Conservation (phyloP, 2,329 filamentous ascomycete genomes). For the Hypoxylon sp. region DNA sequence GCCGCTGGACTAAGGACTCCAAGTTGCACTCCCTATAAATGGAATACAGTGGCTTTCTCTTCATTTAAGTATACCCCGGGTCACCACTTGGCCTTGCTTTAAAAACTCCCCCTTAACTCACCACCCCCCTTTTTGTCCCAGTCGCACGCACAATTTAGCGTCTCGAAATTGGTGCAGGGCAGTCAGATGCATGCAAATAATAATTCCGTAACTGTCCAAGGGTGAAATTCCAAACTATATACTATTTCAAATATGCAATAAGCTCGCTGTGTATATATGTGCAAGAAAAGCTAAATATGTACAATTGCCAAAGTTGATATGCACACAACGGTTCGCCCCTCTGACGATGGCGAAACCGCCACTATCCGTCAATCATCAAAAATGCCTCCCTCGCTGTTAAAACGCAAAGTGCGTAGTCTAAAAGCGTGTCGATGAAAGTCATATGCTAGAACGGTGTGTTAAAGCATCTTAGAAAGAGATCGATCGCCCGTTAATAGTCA, state of each 20-base stretch:
- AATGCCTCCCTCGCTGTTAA: background rate
- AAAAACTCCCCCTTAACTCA: background rate
- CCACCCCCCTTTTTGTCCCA: background rate
- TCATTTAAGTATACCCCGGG: background rate
- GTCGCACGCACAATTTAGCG: background rate
- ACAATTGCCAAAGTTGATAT: slow-evolving; percentile 23
- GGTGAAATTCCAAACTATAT: slow-evolving; percentile 13
- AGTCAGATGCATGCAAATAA: background rate
- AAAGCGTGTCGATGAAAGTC: background rate
- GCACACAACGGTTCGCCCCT: slow-evolving; percentile 7
- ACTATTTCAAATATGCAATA: slow-evolving; percentile 11
- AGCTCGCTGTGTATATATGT: slow-evolving; percentile 8
- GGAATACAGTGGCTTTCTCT: background rate
- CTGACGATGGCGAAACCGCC: slow-evolving; percentile 4
- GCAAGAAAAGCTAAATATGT: slow-evolving; percentile 17
- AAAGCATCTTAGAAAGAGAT: slow-evolving; percentile 21
- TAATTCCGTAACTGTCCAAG: background rate
- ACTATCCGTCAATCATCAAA: slow-evolving; percentile 8
- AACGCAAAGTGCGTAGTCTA: background rate
- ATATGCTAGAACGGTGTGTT: background rate
- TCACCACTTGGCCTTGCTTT: background rate
- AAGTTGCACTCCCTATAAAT: slow-evolving; percentile 49
- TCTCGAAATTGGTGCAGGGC: background rate
- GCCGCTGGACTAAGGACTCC: slow-evolving; percentile 53
- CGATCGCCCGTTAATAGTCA: slow-evolving; percentile 48